These are phyloP conservation scores for Zanthoxylum bungeanum DNA, from an alignment of 345 rosid species.

Conservation along the genomic window DNA sequence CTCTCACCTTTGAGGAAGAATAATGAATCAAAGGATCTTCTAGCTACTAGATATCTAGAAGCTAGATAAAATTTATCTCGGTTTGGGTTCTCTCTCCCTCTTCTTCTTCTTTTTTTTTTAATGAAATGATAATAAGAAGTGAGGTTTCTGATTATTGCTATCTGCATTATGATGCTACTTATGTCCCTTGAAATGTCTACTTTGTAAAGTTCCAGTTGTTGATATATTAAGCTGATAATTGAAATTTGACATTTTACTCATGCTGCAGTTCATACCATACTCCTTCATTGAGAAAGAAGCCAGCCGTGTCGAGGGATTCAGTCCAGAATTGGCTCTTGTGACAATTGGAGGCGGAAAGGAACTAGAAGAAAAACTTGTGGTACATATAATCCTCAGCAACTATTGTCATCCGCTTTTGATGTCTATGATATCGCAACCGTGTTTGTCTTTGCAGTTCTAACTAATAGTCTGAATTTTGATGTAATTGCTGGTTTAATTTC, in stretches of 20 bases:
- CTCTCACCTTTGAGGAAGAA: neutral
- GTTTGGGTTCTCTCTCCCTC: neutral
- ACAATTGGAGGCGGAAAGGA: conserved; percentile 93
- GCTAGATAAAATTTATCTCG: neutral
- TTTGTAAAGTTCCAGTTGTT: neutral
- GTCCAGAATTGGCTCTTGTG: conserved; percentile 88
- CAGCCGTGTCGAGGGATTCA: conserved; percentile 92
- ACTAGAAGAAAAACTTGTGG: conserved; percentile 98
- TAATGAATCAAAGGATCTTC: neutral
- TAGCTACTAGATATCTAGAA: neutral
- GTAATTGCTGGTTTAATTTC: conserved; percentile 16
- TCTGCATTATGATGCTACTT: neutral
- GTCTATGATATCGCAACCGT: neutral
- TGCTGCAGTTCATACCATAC: conserved; percentile 82
- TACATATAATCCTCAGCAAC: conserved; percentile 25
- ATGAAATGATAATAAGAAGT: too few relatives aligned
- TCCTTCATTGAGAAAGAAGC: conserved; percentile 98
- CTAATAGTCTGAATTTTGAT: conserved; percentile 3
- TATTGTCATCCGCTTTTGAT: conserved; percentile 1
- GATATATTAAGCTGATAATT: neutral
- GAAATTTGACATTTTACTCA: conserved; percentile 7
- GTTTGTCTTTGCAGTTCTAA: conserved; percentile 5
- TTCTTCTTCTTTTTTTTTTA: neutral
- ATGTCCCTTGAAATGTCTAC: neutral
- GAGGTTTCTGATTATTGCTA: neutral